Percentiles rank a stretch among this genome's conserved stretches.
Conservation (phyloP, 2,329 filamentous ascomycete genomes). For the Beauveria sp. region DNA sequence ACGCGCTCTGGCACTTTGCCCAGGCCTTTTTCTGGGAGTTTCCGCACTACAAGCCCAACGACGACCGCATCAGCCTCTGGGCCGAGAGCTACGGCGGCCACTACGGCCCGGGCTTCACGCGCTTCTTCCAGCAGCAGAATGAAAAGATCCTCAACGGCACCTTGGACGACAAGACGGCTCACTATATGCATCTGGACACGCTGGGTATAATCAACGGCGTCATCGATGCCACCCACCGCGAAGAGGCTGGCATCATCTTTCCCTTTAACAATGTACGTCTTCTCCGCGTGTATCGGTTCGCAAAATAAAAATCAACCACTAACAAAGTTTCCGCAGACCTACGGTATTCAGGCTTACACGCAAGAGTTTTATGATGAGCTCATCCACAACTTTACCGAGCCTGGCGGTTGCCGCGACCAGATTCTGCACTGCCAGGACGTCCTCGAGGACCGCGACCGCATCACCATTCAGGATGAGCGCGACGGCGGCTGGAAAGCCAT, state of each 20-base stretch:
- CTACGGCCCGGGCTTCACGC: slow-evolving; percentile 58
- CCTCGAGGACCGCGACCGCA: slow-evolving; percentile 44
- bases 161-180: slow-evolving; percentile 33
- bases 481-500: slow-evolving; percentile 22
- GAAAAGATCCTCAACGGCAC: slow-evolving; percentile 28
- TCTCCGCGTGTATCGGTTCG: not conserved
- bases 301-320: too few relatives aligned
- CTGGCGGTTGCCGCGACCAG: slow-evolving; percentile 44
- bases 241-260: slow-evolving; percentile 47
- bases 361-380: slow-evolving; percentile 28
- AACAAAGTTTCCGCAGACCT: slow-evolving; percentile 26
- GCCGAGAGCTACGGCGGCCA: slow-evolving; percentile 64
- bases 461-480: slow-evolving; percentile 28
- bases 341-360: slow-evolving; percentile 51
- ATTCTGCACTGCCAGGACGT: slow-evolving; percentile 42
- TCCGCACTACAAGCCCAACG: slow-evolving; percentile 47
- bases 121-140: slow-evolving; percentile 55
- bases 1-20: slow-evolving; percentile 58
- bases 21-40: slow-evolving; percentile 52
- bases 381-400: slow-evolving; percentile 22
- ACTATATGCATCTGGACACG: slow-evolving; percentile 46
- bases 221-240: slow-evolving; percentile 56
- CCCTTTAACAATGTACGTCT: slow-evolving; percentile 49
- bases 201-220: slow-evolving; percentile 65
- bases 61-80: slow-evolving; percentile 55